Evolutionary conservation across 169 alveolate genomes (phyloP).

Genomic region (Plasmodium ovale): DNA sequence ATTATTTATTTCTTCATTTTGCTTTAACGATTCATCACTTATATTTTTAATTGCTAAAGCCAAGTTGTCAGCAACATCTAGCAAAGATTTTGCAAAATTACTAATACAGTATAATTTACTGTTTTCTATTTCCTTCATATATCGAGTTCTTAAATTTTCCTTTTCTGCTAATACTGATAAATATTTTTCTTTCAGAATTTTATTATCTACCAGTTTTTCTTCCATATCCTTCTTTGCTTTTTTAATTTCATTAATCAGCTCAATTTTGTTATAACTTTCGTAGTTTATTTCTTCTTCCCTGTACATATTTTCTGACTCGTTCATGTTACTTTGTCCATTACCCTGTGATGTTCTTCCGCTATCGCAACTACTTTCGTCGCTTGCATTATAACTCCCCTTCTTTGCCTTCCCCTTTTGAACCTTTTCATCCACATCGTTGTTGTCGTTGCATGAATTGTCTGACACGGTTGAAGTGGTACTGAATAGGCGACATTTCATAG

Average conservation of each 20-base stretch:
- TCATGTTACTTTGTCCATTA: neutral
- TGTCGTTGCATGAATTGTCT: slow-evolving; percentile 10
- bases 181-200: slow-evolving; percentile 84
- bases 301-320: slow-evolving; percentile 11
- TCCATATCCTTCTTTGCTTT: slow-evolving; percentile 77
- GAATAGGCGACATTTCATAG: neutral
- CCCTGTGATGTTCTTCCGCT: neutral
- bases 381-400: neutral
- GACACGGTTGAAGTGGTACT: slow-evolving; percentile 26
- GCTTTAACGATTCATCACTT: slow-evolving; percentile 74
- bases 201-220: slow-evolving; percentile 74
- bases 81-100: slow-evolving; percentile 91
- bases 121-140: slow-evolving; percentile 84
- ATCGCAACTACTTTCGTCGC: neutral
- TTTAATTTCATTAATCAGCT: slow-evolving; percentile 53
- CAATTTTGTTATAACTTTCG: slow-evolving; percentile 45
- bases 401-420: neutral
- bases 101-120: slow-evolving; percentile 89
- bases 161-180: slow-evolving; percentile 87
- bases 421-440: slow-evolving; percentile 13
- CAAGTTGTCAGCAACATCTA: slow-evolving; percentile 92
- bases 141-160: slow-evolving; percentile 87
- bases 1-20: slow-evolving; percentile 73
- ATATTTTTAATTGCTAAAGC: slow-evolving; percentile 85
- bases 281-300: slow-evolving; percentile 4